These are phyloP conservation scores for Capsicum chinense DNA, from an alignment of 257 asterid genomes.

Conservation along the genomic window DNA sequence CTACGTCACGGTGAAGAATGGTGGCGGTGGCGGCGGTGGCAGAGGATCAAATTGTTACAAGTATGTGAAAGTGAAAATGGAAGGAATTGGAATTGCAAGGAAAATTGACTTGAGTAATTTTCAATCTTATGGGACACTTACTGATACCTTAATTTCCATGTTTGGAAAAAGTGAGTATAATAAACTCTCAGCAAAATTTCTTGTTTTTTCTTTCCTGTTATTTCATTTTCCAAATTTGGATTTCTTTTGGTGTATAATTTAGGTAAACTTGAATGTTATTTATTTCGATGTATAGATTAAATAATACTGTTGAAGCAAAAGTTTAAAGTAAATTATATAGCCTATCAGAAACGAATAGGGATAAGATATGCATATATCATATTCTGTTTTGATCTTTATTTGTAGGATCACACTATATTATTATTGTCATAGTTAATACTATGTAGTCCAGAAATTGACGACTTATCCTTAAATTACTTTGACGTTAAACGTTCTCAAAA, in stretches of 20 bases:
- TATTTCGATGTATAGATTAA: not conserved
- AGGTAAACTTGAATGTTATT: not conserved
- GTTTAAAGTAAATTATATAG: not conserved
- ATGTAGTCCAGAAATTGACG: not conserved
- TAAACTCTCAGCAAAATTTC: not conserved
- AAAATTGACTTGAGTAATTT: constrained; percentile 54
- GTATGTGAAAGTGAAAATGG: constrained; percentile 78
- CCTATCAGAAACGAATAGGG: no score
- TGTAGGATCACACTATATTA: no score
- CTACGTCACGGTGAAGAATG: constrained; percentile 50
- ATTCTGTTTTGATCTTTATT: no score
- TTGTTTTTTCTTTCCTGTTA: not conserved
- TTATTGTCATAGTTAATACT: not conserved
- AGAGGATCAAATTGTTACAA: constrained; percentile 39
- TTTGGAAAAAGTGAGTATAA: constrained; percentile 55
- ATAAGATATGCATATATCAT: not conserved
- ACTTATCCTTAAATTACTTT: not conserved
- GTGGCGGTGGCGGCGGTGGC: constrained; percentile 33
- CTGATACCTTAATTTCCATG: constrained; percentile 48
- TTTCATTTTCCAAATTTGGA: not conserved
- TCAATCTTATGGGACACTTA: constrained; percentile 47
- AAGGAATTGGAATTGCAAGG: constrained; percentile 71
- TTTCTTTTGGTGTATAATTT: no score
- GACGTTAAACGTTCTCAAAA: not conserved
- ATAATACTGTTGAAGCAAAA: not conserved